Conservation (phyloP, 192 early-diverging fungal genomes). For the Umbelopsis sp. region DNA sequence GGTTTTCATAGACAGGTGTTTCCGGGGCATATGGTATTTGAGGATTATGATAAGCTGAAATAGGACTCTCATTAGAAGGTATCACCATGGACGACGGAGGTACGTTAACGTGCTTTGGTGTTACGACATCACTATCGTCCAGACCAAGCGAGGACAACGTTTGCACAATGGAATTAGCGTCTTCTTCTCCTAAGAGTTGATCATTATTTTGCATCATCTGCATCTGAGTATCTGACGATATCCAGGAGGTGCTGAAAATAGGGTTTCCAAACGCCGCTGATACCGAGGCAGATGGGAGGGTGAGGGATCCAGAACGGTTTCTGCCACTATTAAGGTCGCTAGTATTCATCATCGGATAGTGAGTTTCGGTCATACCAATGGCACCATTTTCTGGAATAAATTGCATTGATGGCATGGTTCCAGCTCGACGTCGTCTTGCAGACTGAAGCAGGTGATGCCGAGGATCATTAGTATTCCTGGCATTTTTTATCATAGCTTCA, state of each 20-base stretch:
- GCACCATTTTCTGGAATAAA: conserved; percentile 17
- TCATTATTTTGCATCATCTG: conserved; percentile 20
- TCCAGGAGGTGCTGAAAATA: conserved; percentile 9
- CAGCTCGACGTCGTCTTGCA: conserved; percentile 28
- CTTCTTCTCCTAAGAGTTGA: conserved; percentile 23
- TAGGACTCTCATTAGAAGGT: neutral
- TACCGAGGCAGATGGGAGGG: conserved; percentile 20
- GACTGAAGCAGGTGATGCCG: conserved; percentile 14
- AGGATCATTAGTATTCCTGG: conserved; percentile 3
- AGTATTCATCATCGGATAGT: neutral
- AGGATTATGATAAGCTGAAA: neutral
- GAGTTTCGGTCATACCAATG: neutral
- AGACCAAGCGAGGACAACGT: conserved; percentile 34
- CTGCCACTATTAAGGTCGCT: neutral
- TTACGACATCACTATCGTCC: conserved; percentile 23
- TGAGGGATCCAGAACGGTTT: conserved; percentile 33
- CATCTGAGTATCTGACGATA: neutral
- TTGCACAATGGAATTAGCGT: conserved; percentile 33
- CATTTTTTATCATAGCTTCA: neutral
- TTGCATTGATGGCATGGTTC: conserved; percentile 34
- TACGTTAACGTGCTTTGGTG: neutral
- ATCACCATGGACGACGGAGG: conserved; percentile 13
- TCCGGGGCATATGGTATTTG: neutral
- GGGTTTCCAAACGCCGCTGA: conserved; percentile 15
- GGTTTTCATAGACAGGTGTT: neutral